These are phyloP conservation scores for Blastocystis sp. DNA, from an alignment of 352 stramenopile genomes.

Conservation along the genomic window DNA sequence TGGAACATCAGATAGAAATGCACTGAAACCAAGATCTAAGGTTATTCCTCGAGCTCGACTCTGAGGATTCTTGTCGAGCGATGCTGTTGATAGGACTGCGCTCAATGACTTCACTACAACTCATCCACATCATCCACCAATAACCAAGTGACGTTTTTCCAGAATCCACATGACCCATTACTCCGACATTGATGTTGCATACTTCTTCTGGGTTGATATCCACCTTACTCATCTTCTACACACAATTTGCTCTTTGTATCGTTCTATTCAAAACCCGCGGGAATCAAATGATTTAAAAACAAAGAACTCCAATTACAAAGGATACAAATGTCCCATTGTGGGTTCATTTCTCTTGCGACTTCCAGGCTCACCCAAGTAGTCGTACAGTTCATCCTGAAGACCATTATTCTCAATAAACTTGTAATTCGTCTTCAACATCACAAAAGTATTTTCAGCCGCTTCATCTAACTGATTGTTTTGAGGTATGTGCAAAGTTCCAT, in stretches of 20 bases:
- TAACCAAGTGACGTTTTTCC: conserved; percentile 86
- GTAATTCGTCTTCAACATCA: not conserved
- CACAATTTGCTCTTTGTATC: too few species aligned
- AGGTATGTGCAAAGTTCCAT: not conserved
- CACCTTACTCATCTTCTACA: not conserved
- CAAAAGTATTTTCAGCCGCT: not conserved
- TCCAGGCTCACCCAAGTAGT: not conserved
- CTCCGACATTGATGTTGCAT: conserved; percentile 92
- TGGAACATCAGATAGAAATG: conserved; percentile 75
- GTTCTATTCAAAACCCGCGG: too few species aligned
- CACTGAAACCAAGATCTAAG: conserved; percentile 93
- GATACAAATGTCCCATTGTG: not conserved
- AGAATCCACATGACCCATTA: conserved; percentile 95
- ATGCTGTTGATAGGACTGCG: conserved; percentile 89
- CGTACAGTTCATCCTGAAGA: not conserved
- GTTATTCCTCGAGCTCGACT: conserved; percentile 90
- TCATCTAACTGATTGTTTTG: not conserved
- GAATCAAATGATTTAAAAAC: not conserved
- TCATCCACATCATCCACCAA: conserved; percentile 38
- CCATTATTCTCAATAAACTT: not conserved
- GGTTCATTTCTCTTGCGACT: not conserved
- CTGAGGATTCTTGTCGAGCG: conserved; percentile 94
- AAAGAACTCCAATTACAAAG: not conserved
- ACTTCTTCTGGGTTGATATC: conserved; percentile 62
- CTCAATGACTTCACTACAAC: conserved; percentile 84